phyloP scores from a whole-genome alignment of 129 eudicot species.

The Daucus carota region DNA sequence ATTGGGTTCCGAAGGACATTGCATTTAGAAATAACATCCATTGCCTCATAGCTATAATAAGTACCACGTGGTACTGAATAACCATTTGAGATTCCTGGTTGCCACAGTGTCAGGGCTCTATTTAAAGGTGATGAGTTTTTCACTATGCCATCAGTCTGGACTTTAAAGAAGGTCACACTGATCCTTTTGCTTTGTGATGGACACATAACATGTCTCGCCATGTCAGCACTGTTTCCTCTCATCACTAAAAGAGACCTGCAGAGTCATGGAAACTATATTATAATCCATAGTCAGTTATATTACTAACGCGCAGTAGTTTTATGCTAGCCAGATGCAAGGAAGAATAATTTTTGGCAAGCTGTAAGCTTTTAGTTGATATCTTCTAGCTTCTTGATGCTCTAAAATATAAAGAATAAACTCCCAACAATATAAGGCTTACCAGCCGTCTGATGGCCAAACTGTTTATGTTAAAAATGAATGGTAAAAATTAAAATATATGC shows the following conservation, averaged over 20 bases:
- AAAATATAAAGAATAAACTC: not conserved
- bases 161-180: slow-evolving; percentile 66
- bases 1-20: slow-evolving; percentile 56
- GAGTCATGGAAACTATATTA: not conserved
- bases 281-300: not conserved
- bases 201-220: slow-evolving; percentile 70
- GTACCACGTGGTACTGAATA: slow-evolving; percentile 31
- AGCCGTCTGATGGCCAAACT: not conserved
- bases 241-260: slow-evolving; percentile 73
- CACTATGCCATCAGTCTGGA: slow-evolving; percentile 23
- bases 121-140: slow-evolving; percentile 25
- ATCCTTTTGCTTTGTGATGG: slow-evolving; percentile 62
- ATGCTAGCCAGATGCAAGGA: not conserved
- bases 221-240: slow-evolving; percentile 87
- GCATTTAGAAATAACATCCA: slow-evolving; percentile 68
- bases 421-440: not conserved
- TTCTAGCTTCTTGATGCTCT: not conserved
- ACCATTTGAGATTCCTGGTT: slow-evolving; percentile 49
- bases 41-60: slow-evolving; percentile 32
- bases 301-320: not conserved
- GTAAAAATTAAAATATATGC: no score
- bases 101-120: slow-evolving; percentile 75
- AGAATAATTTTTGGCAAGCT: not conserved
- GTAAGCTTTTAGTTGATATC: not conserved
- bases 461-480: not conserved